Evolutionary conservation across 768 basidiomycete species (phyloP).

Genomic region (Tulasnella calospora): DNA sequence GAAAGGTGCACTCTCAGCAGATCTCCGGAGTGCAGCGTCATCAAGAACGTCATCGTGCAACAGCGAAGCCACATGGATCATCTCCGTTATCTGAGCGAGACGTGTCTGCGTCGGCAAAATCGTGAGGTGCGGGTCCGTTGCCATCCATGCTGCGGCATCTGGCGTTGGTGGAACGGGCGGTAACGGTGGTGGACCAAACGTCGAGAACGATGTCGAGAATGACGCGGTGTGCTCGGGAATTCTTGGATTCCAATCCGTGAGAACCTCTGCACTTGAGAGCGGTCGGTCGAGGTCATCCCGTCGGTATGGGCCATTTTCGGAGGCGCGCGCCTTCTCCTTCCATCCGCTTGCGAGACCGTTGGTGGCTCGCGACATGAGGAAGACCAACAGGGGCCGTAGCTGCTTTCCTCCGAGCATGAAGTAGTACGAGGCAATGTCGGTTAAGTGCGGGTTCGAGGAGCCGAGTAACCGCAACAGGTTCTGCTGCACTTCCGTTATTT

Average conservation of each 20-base stretch:
- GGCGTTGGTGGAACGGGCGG: slow-evolving; percentile 39
- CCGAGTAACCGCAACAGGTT: slow-evolving; percentile 75
- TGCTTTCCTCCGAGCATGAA: slow-evolving; percentile 87
- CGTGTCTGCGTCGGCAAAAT: slow-evolving; percentile 85
- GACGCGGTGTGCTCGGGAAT: slow-evolving; percentile 75
- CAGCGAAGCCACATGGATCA: slow-evolving; percentile 94
- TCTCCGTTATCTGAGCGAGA: slow-evolving; percentile 93
- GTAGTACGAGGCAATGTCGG: slow-evolving; percentile 86
- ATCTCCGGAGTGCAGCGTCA: slow-evolving; percentile 64
- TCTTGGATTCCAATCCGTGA: slow-evolving; percentile 86
- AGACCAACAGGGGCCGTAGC: slow-evolving; percentile 79
- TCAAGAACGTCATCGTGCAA: slow-evolving; percentile 90
- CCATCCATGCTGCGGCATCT: slow-evolving; percentile 25
- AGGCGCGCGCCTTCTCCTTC: slow-evolving; percentile 55
- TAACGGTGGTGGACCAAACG: slow-evolving; percentile 45
- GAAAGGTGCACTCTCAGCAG: slow-evolving; percentile 60
- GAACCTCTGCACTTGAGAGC: slow-evolving; percentile 70
- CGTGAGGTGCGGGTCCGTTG: slow-evolving; percentile 35
- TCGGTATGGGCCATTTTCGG: slow-evolving; percentile 44
- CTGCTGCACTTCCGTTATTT: slow-evolving; percentile 65
- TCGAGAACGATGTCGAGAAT: slow-evolving; percentile 49
- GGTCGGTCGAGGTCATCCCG: slow-evolving; percentile 68
- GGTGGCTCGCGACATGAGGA: slow-evolving; percentile 86
- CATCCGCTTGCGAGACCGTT: slow-evolving; percentile 77
- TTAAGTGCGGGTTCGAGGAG: slow-evolving; percentile 81